phyloP scores from a whole-genome alignment of 257 asterid genomes.

The Parsonsia alboflavescens region DNA sequence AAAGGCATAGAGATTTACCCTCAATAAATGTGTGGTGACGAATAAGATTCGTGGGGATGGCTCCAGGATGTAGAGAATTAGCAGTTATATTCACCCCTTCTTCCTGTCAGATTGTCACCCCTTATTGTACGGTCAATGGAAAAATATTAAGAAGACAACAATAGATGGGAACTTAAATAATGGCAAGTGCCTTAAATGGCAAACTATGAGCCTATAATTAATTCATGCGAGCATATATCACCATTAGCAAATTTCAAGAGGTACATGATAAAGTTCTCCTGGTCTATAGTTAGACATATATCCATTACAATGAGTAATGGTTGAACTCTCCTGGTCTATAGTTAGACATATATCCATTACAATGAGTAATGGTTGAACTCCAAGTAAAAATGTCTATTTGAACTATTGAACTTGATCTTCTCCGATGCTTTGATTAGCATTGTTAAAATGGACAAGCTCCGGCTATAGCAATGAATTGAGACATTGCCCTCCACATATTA shows the following conservation, averaged over 20 bases:
- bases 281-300: no score
- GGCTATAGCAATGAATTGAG: not conserved
- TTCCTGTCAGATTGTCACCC: conserved; percentile 39
- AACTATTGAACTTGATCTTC: not conserved
- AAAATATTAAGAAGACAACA: not conserved
- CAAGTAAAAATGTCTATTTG: no score
- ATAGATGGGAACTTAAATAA: not conserved
- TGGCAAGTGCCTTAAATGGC: not conserved
- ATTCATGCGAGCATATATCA: not conserved
- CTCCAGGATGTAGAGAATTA: conserved; percentile 82
- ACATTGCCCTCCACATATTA: not conserved
- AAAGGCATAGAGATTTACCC: conserved; percentile 31
- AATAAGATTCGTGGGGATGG: conserved; percentile 64
- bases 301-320: no score
- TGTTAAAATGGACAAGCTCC: no score
- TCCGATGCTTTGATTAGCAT: no score
- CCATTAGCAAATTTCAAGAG: not conserved
- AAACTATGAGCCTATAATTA: not conserved
- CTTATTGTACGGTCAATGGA: not conserved
- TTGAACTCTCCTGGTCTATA: no score
- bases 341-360: no score
- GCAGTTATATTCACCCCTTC: conserved; percentile 76
- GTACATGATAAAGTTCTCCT: no score
- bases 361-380: no score
- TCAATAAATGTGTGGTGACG: conserved; percentile 42